Evolutionary conservation across 2,329 filamentous ascomycete genomes (phyloP).

Genomic region (Curvularia sp.): DNA sequence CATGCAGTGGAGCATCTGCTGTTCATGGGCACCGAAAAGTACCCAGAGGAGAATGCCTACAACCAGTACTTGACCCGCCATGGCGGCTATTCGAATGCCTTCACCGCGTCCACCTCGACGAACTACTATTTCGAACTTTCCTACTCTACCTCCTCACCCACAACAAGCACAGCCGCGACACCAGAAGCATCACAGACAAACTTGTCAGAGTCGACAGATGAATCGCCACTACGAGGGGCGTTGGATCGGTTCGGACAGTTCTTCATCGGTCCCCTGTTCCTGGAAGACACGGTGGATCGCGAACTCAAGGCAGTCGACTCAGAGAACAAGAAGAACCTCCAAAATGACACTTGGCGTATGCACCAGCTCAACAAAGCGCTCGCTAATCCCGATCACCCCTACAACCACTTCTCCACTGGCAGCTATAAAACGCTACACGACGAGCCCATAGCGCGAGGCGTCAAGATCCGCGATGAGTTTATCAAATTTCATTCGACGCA

Average conservation of each 20-base stretch:
- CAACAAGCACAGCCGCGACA: conserved; percentile 59
- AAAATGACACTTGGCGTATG: conserved; percentile 86
- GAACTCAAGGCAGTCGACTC: conserved; percentile 91
- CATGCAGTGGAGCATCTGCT: conserved; percentile 95
- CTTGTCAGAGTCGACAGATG: conserved; percentile 47
- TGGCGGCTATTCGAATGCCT: conserved; percentile 93
- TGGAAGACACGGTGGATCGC: conserved; percentile 82
- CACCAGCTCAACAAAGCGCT: conserved; percentile 87
- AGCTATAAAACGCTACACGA: conserved; percentile 87
- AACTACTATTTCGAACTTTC: conserved; percentile 98
- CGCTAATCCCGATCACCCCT: conserved; percentile 87
- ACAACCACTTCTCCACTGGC: conserved; percentile 89
- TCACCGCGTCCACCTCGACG: conserved; percentile 90
- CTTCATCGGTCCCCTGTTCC: conserved; percentile 86
- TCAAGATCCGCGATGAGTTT: conserved; percentile 89
- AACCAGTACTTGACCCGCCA: conserved; percentile 89
- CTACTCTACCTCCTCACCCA: conserved; percentile 68
- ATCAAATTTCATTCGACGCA: conserved; percentile 89
- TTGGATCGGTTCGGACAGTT: conserved; percentile 94
- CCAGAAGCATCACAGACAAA: conserved; percentile 47
- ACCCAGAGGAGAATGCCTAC: conserved; percentile 80
- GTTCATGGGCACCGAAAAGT: conserved; percentile 99
- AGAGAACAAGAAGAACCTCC: conserved; percentile 97
- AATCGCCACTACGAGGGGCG: conserved; percentile 77
- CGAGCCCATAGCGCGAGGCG: conserved; percentile 75